phyloP scores from a whole-genome alignment of 768 basidiomycete species.

The Boletus sp. region DNA sequence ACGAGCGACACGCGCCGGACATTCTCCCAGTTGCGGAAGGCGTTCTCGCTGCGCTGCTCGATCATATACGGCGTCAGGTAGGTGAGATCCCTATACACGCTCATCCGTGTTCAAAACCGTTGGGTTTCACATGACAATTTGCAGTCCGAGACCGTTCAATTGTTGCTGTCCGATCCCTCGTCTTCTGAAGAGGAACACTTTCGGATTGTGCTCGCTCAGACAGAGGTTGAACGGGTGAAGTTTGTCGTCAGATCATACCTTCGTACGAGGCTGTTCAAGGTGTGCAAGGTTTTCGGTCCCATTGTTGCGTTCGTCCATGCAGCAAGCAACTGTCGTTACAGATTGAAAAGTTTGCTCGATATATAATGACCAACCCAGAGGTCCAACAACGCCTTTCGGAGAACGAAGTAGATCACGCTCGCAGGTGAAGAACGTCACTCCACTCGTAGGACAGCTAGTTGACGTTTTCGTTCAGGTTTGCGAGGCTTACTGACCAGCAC shows the following conservation, averaged over 20 bases:
- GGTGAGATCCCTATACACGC: constrained; percentile 19
- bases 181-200: constrained; percentile 93
- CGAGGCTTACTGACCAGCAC: constrained; percentile 72
- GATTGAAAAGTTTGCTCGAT: constrained; percentile 88
- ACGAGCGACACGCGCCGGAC: constrained; percentile 80
- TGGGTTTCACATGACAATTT: too few species aligned
- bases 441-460: not conserved
- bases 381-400: constrained; percentile 78
- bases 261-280: constrained; percentile 83
- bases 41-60: constrained; percentile 60
- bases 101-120: too few species aligned
- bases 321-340: constrained; percentile 27
- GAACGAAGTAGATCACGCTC: constrained; percentile 79
- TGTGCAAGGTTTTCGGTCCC: constrained; percentile 25
- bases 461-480: constrained; percentile 49
- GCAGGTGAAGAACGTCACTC: constrained; percentile 44
- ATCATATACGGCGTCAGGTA: constrained; percentile 83
- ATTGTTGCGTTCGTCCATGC: not conserved
- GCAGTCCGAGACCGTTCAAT: constrained; percentile 76
- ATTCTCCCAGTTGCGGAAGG: constrained; percentile 71
- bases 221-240: constrained; percentile 91
- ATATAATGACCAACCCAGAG: constrained; percentile 66
- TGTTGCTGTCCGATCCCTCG: constrained; percentile 72
- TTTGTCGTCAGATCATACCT: constrained; percentile 90
- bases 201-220: constrained; percentile 88